Conservation (phyloP, 495 filamentous ascomycete genomes). For the Lichenothelia convexa region DNA sequence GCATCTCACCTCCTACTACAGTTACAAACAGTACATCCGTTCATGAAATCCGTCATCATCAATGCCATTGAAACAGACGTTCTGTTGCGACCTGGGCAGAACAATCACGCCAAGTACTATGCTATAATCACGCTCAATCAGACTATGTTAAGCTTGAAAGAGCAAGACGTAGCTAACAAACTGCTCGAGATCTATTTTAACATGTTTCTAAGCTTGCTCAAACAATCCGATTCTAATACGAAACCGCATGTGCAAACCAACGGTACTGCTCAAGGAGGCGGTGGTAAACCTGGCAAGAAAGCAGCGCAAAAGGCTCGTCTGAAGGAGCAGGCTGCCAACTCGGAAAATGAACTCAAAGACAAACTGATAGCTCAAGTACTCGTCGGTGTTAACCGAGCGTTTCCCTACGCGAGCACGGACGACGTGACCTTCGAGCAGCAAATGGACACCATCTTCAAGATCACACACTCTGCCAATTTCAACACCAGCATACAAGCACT, state of each 20-base stretch:
- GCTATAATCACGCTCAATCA: slow-evolving; percentile 93
- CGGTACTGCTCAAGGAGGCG: slow-evolving; percentile 31
- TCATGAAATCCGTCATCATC: slow-evolving; percentile 82
- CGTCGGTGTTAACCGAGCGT: slow-evolving; percentile 87
- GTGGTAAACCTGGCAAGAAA: slow-evolving; percentile 28
- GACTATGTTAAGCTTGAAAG: slow-evolving; percentile 69
- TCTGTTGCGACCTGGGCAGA: slow-evolving; percentile 73
- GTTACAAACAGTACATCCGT: slow-evolving; percentile 65
- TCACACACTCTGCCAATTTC: slow-evolving; percentile 96
- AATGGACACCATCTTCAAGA: slow-evolving; percentile 79
- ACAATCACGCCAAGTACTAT: slow-evolving; percentile 77
- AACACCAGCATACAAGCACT: slow-evolving; percentile 94
- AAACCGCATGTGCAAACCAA: slow-evolving; percentile 8
- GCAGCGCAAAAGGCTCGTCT: slow-evolving; percentile 29
- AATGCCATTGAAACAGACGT: slow-evolving; percentile 69
- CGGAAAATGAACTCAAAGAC: slow-evolving; percentile 54
- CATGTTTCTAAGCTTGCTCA: slow-evolving; percentile 60
- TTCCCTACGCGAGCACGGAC: slow-evolving; percentile 75
- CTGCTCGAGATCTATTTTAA: slow-evolving; percentile 80
- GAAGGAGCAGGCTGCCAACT: slow-evolving; percentile 36
- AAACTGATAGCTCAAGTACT: slow-evolving; percentile 81
- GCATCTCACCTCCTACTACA: slow-evolving; percentile 87
- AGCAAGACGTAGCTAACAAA: slow-evolving; percentile 63
- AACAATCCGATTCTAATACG: slow-evolving; percentile 16
- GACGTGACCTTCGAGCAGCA: slow-evolving; percentile 59